Conservation (phyloP, 2,329 filamentous ascomycete species). For the Calonectria fujianensis region DNA sequence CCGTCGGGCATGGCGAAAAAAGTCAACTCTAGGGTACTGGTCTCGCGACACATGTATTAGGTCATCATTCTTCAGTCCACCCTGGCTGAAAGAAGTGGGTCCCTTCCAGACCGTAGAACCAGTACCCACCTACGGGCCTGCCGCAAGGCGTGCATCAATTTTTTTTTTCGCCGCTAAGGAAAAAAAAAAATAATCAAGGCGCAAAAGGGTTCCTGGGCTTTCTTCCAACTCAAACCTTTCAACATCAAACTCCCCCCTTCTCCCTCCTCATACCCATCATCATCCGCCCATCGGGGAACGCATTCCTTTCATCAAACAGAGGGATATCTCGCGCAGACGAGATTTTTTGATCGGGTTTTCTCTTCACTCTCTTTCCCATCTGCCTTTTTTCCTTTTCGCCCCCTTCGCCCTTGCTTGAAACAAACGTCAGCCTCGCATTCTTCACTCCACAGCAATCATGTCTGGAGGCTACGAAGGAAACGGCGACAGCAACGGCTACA, state of each 20-base stretch:
- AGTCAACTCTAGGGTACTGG: slow-evolving; percentile 28
- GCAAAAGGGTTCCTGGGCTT: slow-evolving; percentile 46
- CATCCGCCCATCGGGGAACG: slow-evolving; percentile 53
- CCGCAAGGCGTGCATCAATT: slow-evolving; percentile 48
- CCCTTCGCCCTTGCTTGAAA: slow-evolving; percentile 35
- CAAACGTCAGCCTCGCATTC: slow-evolving; percentile 45
- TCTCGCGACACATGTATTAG: slow-evolving; percentile 29
- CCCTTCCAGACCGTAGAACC: slow-evolving; percentile 40
- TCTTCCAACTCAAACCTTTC: slow-evolving; percentile 51
- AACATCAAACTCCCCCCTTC: slow-evolving; percentile 50
- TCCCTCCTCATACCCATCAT: slow-evolving; percentile 49
- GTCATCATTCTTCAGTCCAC: slow-evolving; percentile 24
- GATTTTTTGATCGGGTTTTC: slow-evolving; percentile 45
- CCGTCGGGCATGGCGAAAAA: slow-evolving; percentile 24
- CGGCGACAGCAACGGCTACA: slow-evolving; percentile 50
- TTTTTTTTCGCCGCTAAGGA: slow-evolving; percentile 54
- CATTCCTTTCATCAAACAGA: slow-evolving; percentile 56
- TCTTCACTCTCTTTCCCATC: slow-evolving; percentile 47
- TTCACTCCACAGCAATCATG: slow-evolving; percentile 59
- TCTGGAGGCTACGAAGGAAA: slow-evolving; percentile 62
- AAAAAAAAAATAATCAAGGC: slow-evolving; percentile 51
- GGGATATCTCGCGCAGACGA: slow-evolving; percentile 48
- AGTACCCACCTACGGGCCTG: slow-evolving; percentile 47
- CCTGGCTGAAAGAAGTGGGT: slow-evolving; percentile 33
- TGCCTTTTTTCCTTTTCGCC: slow-evolving; percentile 33